Evolutionary conservation across 495 filamentous ascomycete genomes (phyloP).

Genomic region (Choiromyces venosus): DNA sequence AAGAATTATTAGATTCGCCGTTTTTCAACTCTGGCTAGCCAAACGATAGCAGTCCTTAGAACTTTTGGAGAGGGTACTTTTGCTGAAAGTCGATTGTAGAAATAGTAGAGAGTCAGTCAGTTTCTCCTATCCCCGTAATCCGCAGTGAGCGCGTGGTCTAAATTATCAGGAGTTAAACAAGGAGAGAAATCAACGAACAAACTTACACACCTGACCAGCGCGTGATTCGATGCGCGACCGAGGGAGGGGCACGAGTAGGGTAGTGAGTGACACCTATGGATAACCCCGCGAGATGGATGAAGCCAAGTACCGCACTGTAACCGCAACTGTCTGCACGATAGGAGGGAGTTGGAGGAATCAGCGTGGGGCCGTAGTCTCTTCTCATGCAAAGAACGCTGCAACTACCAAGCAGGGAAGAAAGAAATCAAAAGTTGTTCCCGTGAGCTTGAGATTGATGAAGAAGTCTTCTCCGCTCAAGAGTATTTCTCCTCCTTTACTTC

Average conservation of each 20-base stretch:
- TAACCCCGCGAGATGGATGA: conserved; percentile 12
- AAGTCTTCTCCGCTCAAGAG: background rate
- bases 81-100: background rate
- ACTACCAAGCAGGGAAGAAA: conserved; percentile 13
- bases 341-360: conserved; percentile 13
- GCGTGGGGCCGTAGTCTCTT: conserved; percentile 9
- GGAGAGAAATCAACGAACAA: background rate
- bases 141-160: background rate
- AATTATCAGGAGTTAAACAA: background rate
- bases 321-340: conserved; percentile 3
- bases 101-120: background rate
- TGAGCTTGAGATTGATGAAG: conserved; percentile 13
- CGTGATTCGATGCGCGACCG: conserved; percentile 1
- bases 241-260: conserved; percentile 12
- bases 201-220: conserved; percentile 13
- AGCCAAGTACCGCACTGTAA: conserved; percentile 1
- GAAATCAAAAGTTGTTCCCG: conserved; percentile 12
- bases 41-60: background rate
- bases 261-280: conserved; percentile 15
- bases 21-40: background rate
- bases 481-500: background rate
- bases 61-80: background rate
- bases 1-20: conserved; percentile 6
- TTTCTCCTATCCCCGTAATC: background rate
- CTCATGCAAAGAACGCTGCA: conserved; percentile 13